Conservation (phyloP, 1,284 basidiomycete species). For the Vanrija pseudolonga region DNA sequence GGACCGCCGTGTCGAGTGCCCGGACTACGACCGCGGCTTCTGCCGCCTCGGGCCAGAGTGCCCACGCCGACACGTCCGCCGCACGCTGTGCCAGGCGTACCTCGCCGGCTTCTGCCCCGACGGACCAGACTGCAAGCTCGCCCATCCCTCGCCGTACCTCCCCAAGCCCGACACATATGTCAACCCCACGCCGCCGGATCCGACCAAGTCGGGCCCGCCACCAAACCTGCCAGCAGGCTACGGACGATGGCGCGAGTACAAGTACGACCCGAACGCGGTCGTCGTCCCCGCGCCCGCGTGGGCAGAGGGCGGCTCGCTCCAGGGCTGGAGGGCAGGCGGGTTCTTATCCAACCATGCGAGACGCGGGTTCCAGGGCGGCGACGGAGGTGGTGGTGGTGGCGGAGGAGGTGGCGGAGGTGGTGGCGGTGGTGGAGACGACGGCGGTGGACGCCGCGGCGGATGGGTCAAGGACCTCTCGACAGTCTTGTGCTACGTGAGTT, state of each 20-base stretch:
- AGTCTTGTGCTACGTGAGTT: conserved; percentile 84
- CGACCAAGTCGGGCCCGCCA: conserved; percentile 79
- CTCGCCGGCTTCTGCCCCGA: conserved; percentile 93
- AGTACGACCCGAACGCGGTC: conserved; percentile 63
- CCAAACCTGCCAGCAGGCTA: conserved; percentile 68
- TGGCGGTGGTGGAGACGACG: conserved; percentile 26
- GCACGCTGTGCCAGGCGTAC: conserved; percentile 86
- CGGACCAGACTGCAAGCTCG: conserved; percentile 81
- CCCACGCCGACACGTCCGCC: conserved; percentile 86
- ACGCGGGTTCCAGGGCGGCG: conserved; percentile 40
- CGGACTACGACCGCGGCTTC: conserved; percentile 92
- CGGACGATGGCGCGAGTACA: conserved; percentile 66
- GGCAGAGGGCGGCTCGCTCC: conserved; percentile 40
- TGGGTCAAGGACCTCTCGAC: conserved; percentile 61
- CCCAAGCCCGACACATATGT: conserved; percentile 73
- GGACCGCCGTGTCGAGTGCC: conserved; percentile 87
- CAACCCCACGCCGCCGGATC: conserved; percentile 68
- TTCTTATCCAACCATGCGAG: conserved; percentile 34
- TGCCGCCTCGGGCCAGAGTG: conserved; percentile 87
- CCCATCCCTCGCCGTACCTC: conserved; percentile 57
- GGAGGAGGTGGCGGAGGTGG: conserved; percentile 19
- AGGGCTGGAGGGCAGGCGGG: conserved; percentile 40
- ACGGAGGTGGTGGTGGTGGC: conserved; percentile 24
- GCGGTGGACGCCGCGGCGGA: conserved; percentile 26
- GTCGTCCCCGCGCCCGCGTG: conserved; percentile 38